Evolutionary conservation across 306 rosid genomes (phyloP).

Genomic region (Cicer cuneatum): DNA sequence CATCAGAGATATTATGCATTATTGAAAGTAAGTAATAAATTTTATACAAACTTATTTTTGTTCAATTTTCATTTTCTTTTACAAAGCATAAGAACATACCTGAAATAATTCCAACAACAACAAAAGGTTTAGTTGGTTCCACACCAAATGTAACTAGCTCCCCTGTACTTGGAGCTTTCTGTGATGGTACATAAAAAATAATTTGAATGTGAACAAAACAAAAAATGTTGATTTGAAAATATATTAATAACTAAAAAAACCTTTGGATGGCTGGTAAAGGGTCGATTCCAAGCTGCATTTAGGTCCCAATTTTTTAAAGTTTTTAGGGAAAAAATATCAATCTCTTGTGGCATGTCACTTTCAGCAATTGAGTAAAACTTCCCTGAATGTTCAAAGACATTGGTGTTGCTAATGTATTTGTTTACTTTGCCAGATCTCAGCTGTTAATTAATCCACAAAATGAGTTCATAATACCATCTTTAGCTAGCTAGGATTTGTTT

Average conservation of each 20-base stretch:
- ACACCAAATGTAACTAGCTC: constrained; percentile 68
- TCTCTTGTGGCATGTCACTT: constrained; percentile 69
- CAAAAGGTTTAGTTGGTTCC: constrained; percentile 58
- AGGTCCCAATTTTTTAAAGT: constrained; percentile 65
- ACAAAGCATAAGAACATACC: constrained; percentile 51
- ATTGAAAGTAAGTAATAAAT: background rate
- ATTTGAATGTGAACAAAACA: background rate
- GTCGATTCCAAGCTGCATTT: constrained; percentile 64
- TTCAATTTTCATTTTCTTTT: background rate
- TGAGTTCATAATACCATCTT: too few species aligned
- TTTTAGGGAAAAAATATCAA: constrained; percentile 58
- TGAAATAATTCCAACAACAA: constrained; percentile 65
- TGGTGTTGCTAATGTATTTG: constrained; percentile 72
- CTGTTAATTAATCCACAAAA: constrained; percentile 44
- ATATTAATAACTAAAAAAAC: constrained; percentile 17
- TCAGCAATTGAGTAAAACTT: constrained; percentile 66
- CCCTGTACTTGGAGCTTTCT: constrained; percentile 69
- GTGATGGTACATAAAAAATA: constrained; percentile 13
- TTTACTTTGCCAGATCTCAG: constrained; percentile 69
- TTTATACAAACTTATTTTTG: background rate
- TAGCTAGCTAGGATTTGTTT: too few species aligned
- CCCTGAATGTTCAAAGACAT: constrained; percentile 70
- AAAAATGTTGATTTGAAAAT: background rate
- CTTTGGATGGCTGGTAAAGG: constrained; percentile 79
- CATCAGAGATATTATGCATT: too few species aligned